Conservation (phyloP, 75 land plant genomes). For the Ceratopteris richardii region DNA sequence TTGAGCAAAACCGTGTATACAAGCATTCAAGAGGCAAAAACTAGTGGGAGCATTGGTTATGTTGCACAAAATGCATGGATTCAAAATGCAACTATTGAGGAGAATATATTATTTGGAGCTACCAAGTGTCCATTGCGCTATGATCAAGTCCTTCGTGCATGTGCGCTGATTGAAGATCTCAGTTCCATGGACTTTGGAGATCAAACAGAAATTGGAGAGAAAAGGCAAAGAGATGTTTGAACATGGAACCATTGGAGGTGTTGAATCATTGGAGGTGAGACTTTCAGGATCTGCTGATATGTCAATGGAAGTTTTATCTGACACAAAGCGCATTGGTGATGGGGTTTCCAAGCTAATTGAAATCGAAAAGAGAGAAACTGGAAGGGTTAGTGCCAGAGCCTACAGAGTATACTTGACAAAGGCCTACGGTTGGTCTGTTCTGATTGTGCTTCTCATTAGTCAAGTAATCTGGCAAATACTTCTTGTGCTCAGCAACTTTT, state of each 20-base stretch:
- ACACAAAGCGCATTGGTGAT: background rate
- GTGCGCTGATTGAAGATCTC: conserved; percentile 10
- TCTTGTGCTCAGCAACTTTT: conserved; percentile 42
- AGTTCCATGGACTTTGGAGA: conserved; percentile 14
- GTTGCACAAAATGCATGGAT: too few species aligned
- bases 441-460: conserved; percentile 20
- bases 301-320: conserved; percentile 1
- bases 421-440: conserved; percentile 17
- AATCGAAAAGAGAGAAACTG: too few species aligned
- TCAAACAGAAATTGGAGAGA: conserved; percentile 13
- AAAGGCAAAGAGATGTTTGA: too few species aligned
- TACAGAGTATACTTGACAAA: conserved; percentile 22
- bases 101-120: conserved; percentile 7
- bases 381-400: conserved; percentile 14
- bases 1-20: too few species aligned
- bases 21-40: too few species aligned
- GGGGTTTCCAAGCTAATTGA: too few species aligned
- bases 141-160: background rate
- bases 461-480: conserved; percentile 38
- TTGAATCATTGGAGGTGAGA: too few species aligned
- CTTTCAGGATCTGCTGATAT: background rate
- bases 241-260: too few species aligned
- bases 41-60: too few species aligned
- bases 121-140: conserved; percentile 4
- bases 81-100: too few species aligned